Evolutionary conservation across 2,329 filamentous ascomycete genomes (phyloP).

Genomic region (Paradendryphiella salina): DNA sequence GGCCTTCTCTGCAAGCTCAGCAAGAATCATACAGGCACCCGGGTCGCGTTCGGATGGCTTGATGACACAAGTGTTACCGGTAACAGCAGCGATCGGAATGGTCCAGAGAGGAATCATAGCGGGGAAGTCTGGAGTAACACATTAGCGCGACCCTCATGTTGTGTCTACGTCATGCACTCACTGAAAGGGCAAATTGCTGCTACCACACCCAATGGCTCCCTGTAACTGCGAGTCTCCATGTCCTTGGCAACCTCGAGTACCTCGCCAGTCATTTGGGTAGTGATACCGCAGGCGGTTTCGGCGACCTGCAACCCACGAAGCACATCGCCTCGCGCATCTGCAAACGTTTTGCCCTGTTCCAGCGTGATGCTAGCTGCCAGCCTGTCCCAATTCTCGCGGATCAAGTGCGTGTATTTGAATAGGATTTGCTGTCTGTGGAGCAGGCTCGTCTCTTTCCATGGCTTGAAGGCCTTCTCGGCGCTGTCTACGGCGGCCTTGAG

Average conservation of each 20-base stretch:
- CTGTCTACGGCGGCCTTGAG: conserved; percentile 74
- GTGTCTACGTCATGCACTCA: conserved; percentile 49
- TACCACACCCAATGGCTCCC: conserved; percentile 78
- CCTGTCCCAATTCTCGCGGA: conserved; percentile 83
- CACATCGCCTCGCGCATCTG: conserved; percentile 80
- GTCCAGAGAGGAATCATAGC: conserved; percentile 94
- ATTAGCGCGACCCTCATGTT: conserved; percentile 25
- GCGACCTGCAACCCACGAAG: conserved; percentile 82
- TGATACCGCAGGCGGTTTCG: conserved; percentile 78
- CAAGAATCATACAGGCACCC: conserved; percentile 82
- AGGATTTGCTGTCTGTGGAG: conserved; percentile 79
- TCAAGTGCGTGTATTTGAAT: conserved; percentile 81
- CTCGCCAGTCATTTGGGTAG: conserved; percentile 80
- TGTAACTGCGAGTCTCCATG: conserved; percentile 84
- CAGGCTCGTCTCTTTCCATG: conserved; percentile 72
- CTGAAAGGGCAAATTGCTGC: conserved; percentile 87
- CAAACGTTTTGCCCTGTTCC: conserved; percentile 87
- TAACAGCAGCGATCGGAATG: conserved; percentile 81
- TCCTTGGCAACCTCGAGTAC: conserved; percentile 84
- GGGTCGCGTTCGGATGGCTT: conserved; percentile 88
- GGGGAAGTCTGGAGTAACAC: conserved; percentile 67
- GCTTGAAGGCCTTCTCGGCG: conserved; percentile 73
- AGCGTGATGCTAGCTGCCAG: conserved; percentile 82
- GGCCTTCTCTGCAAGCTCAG: conserved; percentile 76
- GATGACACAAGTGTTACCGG: conserved; percentile 80